These are phyloP conservation scores for Fusarium pseudoanthophilum DNA, from an alignment of 2,329 filamentous ascomycete species.

Conservation along the genomic window DNA sequence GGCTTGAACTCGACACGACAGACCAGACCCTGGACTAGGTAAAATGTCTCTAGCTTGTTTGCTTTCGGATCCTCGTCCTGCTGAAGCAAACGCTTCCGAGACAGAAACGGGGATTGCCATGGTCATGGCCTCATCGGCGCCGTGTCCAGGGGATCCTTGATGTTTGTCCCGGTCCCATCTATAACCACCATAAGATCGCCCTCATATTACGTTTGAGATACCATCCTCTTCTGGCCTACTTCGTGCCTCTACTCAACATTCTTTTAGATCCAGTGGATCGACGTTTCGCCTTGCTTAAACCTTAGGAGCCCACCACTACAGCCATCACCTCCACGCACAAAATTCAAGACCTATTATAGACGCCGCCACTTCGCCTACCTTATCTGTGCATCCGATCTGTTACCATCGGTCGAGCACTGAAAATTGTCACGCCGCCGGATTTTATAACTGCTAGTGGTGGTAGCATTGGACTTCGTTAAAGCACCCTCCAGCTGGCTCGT, in stretches of 20 bases:
- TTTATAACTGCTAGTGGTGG: conserved; percentile 2
- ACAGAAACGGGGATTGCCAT: conserved; percentile 33
- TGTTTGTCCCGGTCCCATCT: conserved; percentile 18
- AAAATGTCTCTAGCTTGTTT: conserved; percentile 37
- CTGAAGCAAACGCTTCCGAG: conserved; percentile 37
- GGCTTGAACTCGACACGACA: conserved; percentile 34
- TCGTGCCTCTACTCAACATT: neutral
- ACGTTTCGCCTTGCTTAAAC: conserved; percentile 18
- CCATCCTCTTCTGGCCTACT: conserved; percentile 6
- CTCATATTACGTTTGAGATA: conserved; percentile 10
- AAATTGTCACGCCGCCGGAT: neutral
- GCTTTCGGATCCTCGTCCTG: conserved; percentile 31
- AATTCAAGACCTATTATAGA: conserved; percentile 17
- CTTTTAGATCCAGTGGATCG: conserved; percentile 19
- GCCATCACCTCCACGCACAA: conserved; percentile 7
- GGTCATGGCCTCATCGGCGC: conserved; percentile 29
- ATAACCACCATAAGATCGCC: conserved; percentile 30
- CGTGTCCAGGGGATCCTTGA: conserved; percentile 27
- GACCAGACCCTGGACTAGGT: conserved; percentile 32
- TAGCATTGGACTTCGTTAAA: neutral
- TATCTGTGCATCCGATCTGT: conserved; percentile 5
- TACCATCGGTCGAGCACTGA: neutral
- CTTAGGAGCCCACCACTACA: conserved; percentile 18
- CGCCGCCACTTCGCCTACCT: conserved; percentile 14
- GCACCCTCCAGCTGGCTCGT: neutral